Evolutionary conservation across 139 green algal species (phyloP).

Genomic region (Ulvella scutata): DNA sequence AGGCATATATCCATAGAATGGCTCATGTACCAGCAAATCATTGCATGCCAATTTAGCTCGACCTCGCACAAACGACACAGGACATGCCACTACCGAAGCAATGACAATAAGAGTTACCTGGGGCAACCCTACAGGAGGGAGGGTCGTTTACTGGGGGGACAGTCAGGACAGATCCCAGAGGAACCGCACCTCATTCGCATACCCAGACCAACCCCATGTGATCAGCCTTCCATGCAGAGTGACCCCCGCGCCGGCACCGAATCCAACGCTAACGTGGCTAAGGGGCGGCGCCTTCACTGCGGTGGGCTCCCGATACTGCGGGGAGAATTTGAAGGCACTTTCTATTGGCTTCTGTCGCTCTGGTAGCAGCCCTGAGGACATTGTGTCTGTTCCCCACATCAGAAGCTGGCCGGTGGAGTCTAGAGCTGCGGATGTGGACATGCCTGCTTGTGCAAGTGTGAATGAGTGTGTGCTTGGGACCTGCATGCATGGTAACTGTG

Average conservation of each 20-base stretch:
- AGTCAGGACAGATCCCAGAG: not conserved
- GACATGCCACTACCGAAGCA: not conserved
- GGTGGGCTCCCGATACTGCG: not conserved
- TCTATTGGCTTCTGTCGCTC: too few relatives aligned
- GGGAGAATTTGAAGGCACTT: too few relatives aligned
- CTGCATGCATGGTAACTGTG: too few relatives aligned
- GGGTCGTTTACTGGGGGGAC: not conserved
- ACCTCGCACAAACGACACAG: not conserved
- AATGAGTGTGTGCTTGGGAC: too few relatives aligned
- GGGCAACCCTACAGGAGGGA: not conserved
- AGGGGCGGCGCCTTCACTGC: not conserved
- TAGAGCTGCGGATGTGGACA: not conserved
- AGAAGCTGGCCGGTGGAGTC: not conserved
- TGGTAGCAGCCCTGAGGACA: not conserved
- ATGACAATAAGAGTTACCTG: not conserved
- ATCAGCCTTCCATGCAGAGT: not conserved
- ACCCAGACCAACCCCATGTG: not conserved
- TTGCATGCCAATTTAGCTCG: not conserved
- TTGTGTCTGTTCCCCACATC: slow-evolving; percentile 2
- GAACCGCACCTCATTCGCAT: not conserved
- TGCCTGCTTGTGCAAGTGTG: too few relatives aligned
- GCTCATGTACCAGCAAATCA: not conserved
- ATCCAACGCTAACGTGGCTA: not conserved
- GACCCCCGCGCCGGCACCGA: not conserved
- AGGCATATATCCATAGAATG: not conserved